Evolutionary conservation across 2,329 filamentous ascomycete genomes (phyloP).

Genomic region (Calcarisporium arbuscula): DNA sequence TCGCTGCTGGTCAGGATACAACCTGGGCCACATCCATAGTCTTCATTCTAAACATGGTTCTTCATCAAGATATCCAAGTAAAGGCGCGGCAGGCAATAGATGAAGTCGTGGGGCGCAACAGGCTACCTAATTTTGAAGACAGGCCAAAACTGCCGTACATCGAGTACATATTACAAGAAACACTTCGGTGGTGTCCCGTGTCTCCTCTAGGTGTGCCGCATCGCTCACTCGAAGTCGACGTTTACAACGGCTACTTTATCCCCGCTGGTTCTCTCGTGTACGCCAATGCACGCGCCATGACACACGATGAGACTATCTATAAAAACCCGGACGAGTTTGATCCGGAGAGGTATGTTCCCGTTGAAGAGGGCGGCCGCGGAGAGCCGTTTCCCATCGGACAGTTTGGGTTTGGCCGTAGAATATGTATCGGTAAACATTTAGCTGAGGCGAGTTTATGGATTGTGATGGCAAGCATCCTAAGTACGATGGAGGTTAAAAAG

Average conservation of each 20-base stretch:
- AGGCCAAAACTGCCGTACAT: slow-evolving; percentile 35
- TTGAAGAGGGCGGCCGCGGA: slow-evolving; percentile 28
- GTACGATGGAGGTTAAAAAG: slow-evolving; percentile 28
- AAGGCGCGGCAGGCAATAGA: slow-evolving; percentile 43
- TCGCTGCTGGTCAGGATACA: slow-evolving; percentile 40
- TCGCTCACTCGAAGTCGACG: slow-evolving; percentile 45
- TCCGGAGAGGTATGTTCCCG: slow-evolving; percentile 35
- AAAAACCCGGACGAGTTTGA: slow-evolving; percentile 35
- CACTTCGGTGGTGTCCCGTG: slow-evolving; percentile 36
- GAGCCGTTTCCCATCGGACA: slow-evolving; percentile 40
- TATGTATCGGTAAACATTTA: slow-evolving; percentile 44
- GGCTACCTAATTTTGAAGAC: slow-evolving; percentile 42
- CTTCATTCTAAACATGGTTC: slow-evolving; percentile 38
- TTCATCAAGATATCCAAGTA: slow-evolving; percentile 35
- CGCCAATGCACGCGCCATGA: slow-evolving; percentile 39
- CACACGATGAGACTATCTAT: slow-evolving; percentile 33
- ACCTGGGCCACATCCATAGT: slow-evolving; percentile 36
- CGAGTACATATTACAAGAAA: slow-evolving; percentile 40
- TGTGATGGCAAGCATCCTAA: slow-evolving; percentile 31
- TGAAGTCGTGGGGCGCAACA: slow-evolving; percentile 33
- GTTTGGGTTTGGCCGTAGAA: slow-evolving; percentile 47
- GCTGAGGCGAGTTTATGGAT: slow-evolving; percentile 39
- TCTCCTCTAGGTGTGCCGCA: slow-evolving; percentile 49
- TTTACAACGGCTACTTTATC: slow-evolving; percentile 50
- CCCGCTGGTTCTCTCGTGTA: slow-evolving; percentile 43